These are phyloP conservation scores for Lentinus tigrinus DNA, from an alignment of 768 basidiomycete genomes.

Conservation along the genomic window DNA sequence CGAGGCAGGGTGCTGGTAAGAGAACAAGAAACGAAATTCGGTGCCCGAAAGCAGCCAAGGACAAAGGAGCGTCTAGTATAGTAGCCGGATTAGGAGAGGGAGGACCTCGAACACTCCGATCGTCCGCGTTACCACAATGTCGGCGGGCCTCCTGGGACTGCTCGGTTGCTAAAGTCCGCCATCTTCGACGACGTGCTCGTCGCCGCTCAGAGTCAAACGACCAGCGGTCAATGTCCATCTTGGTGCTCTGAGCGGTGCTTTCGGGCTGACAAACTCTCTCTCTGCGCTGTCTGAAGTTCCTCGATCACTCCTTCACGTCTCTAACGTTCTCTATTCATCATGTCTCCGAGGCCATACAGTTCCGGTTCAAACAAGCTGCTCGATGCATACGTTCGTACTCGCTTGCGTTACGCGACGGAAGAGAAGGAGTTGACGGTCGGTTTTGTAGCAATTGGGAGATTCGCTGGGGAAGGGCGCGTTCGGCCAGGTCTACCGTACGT, in stretches of 20 bases:
- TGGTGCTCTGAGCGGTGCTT: conserved; percentile 15
- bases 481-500: conserved; percentile 94
- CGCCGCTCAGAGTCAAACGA: conserved; percentile 12
- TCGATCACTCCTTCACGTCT: conserved; percentile 10
- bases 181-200: conserved; percentile 11
- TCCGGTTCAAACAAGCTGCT: conserved; percentile 28
- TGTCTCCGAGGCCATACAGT: conserved; percentile 15
- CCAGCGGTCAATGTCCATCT: conserved; percentile 16
- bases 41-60: neutral
- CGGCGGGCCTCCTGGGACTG: conserved; percentile 8
- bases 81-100: neutral
- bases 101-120: conserved; percentile 5
- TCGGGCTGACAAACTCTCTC: conserved; percentile 1
- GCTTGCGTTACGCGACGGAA: neutral
- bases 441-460: conserved; percentile 85
- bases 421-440: neutral
- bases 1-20: neutral
- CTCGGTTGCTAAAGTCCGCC: conserved; percentile 14
- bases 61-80: neutral
- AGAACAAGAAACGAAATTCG: neutral
- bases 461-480: conserved; percentile 96
- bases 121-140: conserved; percentile 4
- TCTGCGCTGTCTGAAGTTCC: neutral
- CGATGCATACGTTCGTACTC: conserved; percentile 27
- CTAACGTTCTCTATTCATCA: conserved; percentile 16